Evolutionary conservation across 805 yeast genomes (phyloP), one percentile per base, ranked within the genome.

Genomic region (Blastobotrys attinorum): DNA sequence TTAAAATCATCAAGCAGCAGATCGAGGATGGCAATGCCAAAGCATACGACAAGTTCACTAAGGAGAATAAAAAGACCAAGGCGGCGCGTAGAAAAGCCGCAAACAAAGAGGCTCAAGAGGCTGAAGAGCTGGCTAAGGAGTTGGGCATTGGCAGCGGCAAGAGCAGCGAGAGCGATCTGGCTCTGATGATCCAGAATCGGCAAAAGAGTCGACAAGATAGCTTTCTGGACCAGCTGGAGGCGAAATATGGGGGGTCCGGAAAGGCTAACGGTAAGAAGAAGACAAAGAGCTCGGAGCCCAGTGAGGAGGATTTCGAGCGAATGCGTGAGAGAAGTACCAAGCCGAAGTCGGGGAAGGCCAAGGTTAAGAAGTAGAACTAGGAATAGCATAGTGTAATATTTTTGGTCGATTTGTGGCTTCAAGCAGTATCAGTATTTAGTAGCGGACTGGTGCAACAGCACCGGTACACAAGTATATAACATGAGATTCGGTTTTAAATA

Each of bases 61-160:
- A 66, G 22, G 65, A 83, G 31, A 62, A 65, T 38, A 11, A 4
- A 16, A 17, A 18, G 3, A 60, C 71, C 11, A 66, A 66, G 52
- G 73, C 76, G 31, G 67, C 65, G 51, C 73, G 71, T 52, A 70
- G 75, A 53, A 53, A 67, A 41, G 73, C 45, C 13, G 54, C 52
- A n/a, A 27, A 45, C 20, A 51, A 44, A 31, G 72, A 69, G 45
- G 71, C 76, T 45, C 63, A 67, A 39, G 66, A 76, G 48, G 79
- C 77, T 11, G 77, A 73, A 48, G 88, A 83, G 44, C 44, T 49
- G 17, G 81, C 87, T 2, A 69, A 70, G 47, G 80, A 81, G 55
- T 58, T 56, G 58, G 57, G 71, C 66, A 44, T 65, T 54, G 33
- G 37, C 20, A 15, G 37, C 32, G 39, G 41, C 45, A 8, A 37